Conservation (phyloP, 306 rosid genomes). For the Purshia tridentata region DNA sequence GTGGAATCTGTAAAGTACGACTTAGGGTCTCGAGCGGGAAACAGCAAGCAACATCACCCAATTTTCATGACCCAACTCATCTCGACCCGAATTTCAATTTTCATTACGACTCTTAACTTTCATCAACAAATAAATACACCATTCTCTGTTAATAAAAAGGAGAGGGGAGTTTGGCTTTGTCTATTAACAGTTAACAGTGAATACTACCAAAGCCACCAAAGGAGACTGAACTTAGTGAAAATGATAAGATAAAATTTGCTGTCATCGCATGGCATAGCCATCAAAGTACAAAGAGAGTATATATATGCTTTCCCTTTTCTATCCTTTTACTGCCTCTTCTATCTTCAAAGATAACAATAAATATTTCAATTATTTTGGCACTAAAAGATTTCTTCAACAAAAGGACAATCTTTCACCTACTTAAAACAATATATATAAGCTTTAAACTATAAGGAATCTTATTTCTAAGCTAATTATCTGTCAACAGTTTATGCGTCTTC, state of each 20-base stretch:
- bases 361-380: background rate
- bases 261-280: background rate
- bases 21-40: background rate
- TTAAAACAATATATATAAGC: background rate
- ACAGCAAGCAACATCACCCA: background rate
- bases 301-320: background rate
- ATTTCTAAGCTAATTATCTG: slow-evolving; percentile 33
- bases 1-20: too few relatives aligned
- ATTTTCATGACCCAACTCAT: background rate
- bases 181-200: background rate
- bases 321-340: background rate
- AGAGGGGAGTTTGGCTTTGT: background rate
- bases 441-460: slow-evolving; percentile 31
- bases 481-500: slow-evolving; percentile 22
- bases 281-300: background rate
- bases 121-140: background rate
- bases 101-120: background rate
- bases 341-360: background rate
- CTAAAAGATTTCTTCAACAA: background rate
- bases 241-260: background rate
- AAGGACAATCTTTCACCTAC: background rate
- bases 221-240: background rate
- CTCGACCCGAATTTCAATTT: too few relatives aligned
- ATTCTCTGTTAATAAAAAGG: too few relatives aligned
- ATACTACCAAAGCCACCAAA: background rate